A percentile compares a stretch with the other conserved stretches of the same genome.
Evolutionary conservation across 169 alveolate genomes (phyloP).

Genomic region (Theileria annulata): DNA sequence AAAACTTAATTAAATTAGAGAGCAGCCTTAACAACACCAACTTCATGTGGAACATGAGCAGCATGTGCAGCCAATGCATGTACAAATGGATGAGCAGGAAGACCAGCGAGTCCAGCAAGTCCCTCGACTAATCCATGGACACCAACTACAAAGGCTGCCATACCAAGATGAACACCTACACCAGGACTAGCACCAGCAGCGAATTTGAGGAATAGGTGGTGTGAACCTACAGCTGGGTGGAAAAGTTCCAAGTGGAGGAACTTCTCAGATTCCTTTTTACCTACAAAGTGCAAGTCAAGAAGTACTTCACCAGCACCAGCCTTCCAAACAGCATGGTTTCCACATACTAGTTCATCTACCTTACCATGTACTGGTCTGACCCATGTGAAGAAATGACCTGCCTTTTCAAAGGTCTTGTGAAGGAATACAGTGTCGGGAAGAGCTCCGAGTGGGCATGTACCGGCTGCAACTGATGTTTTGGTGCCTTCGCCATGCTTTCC

Average conservation of each 20-base stretch:
- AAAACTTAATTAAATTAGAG: not conserved
- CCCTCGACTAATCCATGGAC: not conserved
- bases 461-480: not conserved
- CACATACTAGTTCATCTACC: not conserved
- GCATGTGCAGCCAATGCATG: not conserved
- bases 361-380: slow-evolving; percentile 3
- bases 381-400: not conserved
- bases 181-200: slow-evolving; percentile 5
- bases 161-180: not conserved
- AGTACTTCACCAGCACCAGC: not conserved
- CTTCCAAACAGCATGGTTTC: not conserved
- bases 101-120: not conserved
- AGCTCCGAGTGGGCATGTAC: not conserved
- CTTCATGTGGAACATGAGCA: too few relatives aligned
- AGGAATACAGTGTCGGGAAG: not conserved
- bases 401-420: not conserved
- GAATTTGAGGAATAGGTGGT: not conserved
- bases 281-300: not conserved
- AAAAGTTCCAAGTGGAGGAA: not conserved
- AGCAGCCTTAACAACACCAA: too few relatives aligned
- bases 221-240: not conserved
- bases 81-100: not conserved
- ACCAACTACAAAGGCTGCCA: not conserved
- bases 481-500: not conserved
- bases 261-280: not conserved